phyloP scores from a whole-genome alignment of 352 stramenopile genomes.

The Pythium periplocum region DNA sequence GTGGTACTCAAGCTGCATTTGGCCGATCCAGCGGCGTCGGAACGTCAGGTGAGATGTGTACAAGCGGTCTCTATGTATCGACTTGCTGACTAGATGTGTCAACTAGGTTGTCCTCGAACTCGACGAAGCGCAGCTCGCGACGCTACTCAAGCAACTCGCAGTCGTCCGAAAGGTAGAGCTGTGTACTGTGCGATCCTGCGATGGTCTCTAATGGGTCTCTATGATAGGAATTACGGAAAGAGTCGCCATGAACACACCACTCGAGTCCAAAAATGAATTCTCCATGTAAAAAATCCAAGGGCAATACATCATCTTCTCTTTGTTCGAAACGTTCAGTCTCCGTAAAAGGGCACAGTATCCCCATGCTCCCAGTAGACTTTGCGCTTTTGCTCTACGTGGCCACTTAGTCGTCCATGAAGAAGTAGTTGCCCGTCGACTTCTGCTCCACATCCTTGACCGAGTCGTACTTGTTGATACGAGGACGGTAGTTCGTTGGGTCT shows the following conservation, averaged over 20 bases:
- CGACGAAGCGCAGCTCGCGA: constrained; percentile 13
- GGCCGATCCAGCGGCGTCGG: constrained; percentile 7
- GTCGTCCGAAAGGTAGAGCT: constrained; percentile 12
- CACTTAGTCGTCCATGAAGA: constrained; percentile 97
- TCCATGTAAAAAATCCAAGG: too few relatives aligned
- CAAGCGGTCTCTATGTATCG: too few relatives aligned
- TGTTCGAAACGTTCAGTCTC: too few relatives aligned
- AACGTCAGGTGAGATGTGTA: too few relatives aligned
- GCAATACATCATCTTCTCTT: too few relatives aligned
- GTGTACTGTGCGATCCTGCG: too few relatives aligned
- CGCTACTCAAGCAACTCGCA: constrained; percentile 17
- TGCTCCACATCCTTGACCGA: constrained; percentile 98
- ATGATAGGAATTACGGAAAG: too few relatives aligned
- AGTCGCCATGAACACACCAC: too few relatives aligned
- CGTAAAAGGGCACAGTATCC: not conserved
- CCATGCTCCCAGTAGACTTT: constrained; percentile 1
- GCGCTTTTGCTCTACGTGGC: not conserved
- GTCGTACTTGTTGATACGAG: constrained; percentile 94
- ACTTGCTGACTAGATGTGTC: too few relatives aligned
- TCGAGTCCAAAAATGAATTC: too few relatives aligned
- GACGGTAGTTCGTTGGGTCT: constrained; percentile 98
- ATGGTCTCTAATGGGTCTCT: too few relatives aligned
- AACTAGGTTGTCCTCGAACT: constrained; percentile 20
- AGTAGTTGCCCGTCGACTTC: constrained; percentile 97
- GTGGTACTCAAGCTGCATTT: constrained; percentile 58